Conservation (phyloP, 345 rosid genomes). For the Garcia nutans region DNA sequence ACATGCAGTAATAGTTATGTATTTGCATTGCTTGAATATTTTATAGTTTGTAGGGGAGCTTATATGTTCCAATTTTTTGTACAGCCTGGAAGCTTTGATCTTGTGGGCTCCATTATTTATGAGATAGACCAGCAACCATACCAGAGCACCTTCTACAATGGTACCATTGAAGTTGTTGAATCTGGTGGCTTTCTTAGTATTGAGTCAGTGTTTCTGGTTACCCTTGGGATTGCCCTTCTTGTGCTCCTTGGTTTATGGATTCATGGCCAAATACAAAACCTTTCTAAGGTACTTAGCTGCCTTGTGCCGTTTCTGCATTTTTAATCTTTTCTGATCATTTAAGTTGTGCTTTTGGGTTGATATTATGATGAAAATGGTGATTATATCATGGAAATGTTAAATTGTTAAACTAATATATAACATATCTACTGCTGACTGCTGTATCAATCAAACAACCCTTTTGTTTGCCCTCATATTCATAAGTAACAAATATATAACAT, state of each 20-base stretch:
- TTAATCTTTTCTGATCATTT: background rate
- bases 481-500: no score
- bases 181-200: conserved; percentile 69
- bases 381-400: background rate
- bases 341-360: background rate
- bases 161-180: conserved; percentile 91
- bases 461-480: background rate
- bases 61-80: background rate
- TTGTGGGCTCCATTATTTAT: conserved; percentile 73
- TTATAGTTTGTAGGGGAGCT: background rate
- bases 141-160: conserved; percentile 72
- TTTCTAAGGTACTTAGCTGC: conserved; percentile 59
- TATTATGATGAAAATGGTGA: background rate
- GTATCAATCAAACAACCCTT: background rate
- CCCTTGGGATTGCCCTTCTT: conserved; percentile 66
- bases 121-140: conserved; percentile 79
- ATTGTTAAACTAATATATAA: no score
- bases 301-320: background rate
- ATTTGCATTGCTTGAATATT: background rate
- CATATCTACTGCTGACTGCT: background rate
- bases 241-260: conserved; percentile 63
- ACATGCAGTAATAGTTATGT: conserved; percentile 6
- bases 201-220: conserved; percentile 83
- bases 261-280: conserved; percentile 59
- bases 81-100: conserved; percentile 91